Conservation (phyloP, 1,284 basidiomycete species). For the Pascua sp. region DNA sequence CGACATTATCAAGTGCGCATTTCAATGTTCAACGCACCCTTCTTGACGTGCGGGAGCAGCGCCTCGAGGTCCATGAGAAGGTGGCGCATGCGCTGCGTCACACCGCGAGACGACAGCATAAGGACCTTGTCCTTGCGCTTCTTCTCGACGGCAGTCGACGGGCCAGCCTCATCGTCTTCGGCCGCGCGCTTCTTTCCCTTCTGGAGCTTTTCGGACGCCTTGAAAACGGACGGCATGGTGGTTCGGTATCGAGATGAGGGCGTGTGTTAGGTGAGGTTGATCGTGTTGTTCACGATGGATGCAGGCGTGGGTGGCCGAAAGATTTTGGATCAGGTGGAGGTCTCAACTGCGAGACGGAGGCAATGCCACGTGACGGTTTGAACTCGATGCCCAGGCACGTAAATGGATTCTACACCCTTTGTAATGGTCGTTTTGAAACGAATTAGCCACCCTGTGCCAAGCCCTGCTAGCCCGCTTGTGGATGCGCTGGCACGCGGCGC, state of each 20-base stretch:
- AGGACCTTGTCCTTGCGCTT: slow-evolving; percentile 66
- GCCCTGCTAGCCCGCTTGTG: too few species aligned
- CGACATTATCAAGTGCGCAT: not conserved
- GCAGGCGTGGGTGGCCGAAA: too few species aligned
- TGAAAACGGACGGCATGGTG: slow-evolving; percentile 20
- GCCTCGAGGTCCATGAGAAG: slow-evolving; percentile 92
- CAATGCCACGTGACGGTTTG: too few species aligned
- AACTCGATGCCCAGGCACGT: too few species aligned
- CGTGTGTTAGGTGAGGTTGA: not conserved
- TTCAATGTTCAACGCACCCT: slow-evolving; percentile 59
- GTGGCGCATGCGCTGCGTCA: slow-evolving; percentile 95
- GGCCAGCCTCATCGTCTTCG: slow-evolving; percentile 7
- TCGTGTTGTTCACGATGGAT: too few species aligned
- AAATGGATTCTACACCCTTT: too few species aligned
- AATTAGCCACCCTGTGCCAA: too few species aligned
- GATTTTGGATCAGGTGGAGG: too few species aligned
- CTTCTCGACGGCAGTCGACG: slow-evolving; percentile 25
- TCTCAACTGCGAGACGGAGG: too few species aligned
- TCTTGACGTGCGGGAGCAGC: slow-evolving; percentile 92
- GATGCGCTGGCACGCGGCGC: too few species aligned
- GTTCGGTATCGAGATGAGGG: not conserved
- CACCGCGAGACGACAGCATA: slow-evolving; percentile 85
- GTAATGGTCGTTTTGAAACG: too few species aligned
- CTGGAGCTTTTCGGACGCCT: slow-evolving; percentile 16
- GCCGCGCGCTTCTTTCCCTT: slow-evolving; percentile 22